Conservation (phyloP, 441 rosid species). For the Gossypium gossypioides region DNA sequence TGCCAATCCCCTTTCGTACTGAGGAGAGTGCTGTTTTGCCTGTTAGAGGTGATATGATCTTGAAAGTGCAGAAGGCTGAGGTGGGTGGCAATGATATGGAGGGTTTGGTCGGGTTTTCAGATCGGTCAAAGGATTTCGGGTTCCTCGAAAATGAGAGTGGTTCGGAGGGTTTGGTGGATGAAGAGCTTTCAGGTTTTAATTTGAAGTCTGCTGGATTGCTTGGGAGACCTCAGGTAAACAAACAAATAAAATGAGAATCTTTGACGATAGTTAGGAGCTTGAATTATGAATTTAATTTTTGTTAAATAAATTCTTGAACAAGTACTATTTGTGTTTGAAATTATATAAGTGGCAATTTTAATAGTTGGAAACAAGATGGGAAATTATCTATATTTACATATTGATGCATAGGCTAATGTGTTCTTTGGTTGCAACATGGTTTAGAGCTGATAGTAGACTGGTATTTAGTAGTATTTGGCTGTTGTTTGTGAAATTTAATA, state of each 20-base stretch:
- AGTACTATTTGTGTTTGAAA: neutral
- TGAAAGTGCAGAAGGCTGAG: constrained; percentile 25
- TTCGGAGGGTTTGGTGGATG: constrained; percentile 21
- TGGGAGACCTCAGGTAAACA: neutral
- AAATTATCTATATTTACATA: neutral
- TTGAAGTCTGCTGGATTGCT: neutral
- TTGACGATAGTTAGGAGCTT: neutral
- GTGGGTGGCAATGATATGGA: constrained; percentile 25
- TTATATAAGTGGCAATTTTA: neutral
- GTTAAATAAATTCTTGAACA: neutral
- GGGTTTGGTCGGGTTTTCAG: constrained; percentile 28
- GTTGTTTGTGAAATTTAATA: neutral
- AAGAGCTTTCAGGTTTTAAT: neutral
- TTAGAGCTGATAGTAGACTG: neutral
- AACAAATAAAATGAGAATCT: neutral
- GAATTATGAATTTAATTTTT: neutral
- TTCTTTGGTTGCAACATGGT: neutral
- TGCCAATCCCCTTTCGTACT: constrained; percentile 55
- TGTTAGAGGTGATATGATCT: constrained; percentile 12
- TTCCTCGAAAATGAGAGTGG: constrained; percentile 29
- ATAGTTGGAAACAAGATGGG: neutral
- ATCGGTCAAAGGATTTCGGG: constrained; percentile 35
- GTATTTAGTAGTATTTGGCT: neutral
- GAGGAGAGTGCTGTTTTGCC: constrained; percentile 32
- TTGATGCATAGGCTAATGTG: neutral